Evolutionary conservation across 495 filamentous ascomycete genomes (phyloP), one percentile per base, ranked within the genome.

Genomic region (Cetradonia linearis): DNA sequence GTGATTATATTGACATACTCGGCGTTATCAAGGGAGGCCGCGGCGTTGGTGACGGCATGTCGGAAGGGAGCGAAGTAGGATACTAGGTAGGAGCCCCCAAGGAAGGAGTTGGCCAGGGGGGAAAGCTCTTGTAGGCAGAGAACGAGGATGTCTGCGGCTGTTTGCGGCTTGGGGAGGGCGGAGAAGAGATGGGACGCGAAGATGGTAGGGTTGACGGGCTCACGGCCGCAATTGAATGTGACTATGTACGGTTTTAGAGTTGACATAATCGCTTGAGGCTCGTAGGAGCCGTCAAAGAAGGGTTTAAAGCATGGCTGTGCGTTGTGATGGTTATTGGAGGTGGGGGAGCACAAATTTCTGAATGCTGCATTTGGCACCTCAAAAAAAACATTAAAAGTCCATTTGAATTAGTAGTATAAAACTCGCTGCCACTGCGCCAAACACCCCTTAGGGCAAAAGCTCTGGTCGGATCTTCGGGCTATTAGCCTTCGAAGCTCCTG

Each of bases 51-150:
- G 37, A 97, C 78, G 0, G 89, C 85, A 54, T 82, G 74, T 13
- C 74, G 72, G 67, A 93, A 83, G 2, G 78, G 75, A 31, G 80
- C 72, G 66, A 93, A 83, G 69, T 94, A 97, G 1, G 86, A 83
- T 13, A 73, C 73, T n/a, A 97, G 72, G 59, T 83, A 84, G 20
- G 86, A 83, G 49, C 88, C 86, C n/a, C 91, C 91, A 10, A 97
- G 82, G 68, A 98, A 93, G 18, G 89, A 78, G 65, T 87, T 81
- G 30, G 84, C 77, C 33, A 96, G 78, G 0, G 94, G 93, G 7
- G 91, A 88, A 61, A 96, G 79, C 71, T 98, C 93, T 73, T 98
- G 91, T 16, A 98, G 81, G 46, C 84, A 91, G 66, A 86, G 76
- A 63, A 88, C 81, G 59, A 92, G 78, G 46, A 92, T 65, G 37